Evolutionary conservation across 2,329 filamentous ascomycete species (phyloP).

Genomic region (Colletotrichum godetiae): DNA sequence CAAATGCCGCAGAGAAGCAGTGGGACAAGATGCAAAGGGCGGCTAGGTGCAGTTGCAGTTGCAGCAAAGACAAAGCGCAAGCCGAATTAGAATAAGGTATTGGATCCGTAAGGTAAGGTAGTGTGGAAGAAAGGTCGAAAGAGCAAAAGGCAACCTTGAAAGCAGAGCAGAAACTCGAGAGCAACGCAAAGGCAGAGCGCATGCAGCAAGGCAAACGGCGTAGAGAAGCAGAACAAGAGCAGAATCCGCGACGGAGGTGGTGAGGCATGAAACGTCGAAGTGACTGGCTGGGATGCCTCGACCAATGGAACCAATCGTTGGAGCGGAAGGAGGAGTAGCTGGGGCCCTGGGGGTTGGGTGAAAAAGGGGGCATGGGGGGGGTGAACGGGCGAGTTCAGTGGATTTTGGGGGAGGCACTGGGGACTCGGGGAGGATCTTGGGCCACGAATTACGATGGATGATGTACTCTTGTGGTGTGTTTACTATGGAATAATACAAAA

Average conservation of each 20-base stretch:
- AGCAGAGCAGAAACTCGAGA: not conserved
- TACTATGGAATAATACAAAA: not conserved
- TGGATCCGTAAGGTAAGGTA: not conserved
- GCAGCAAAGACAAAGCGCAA: slow-evolving; percentile 5
- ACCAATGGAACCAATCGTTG: slow-evolving; percentile 41
- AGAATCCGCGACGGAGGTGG: slow-evolving; percentile 44
- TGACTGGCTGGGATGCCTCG: slow-evolving; percentile 37
- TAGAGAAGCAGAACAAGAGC: slow-evolving; percentile 22
- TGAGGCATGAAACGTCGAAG: slow-evolving; percentile 46
- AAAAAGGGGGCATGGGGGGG: slow-evolving; percentile 17
- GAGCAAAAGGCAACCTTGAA: not conserved
- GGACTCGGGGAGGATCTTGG: slow-evolving; percentile 17
- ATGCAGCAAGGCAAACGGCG: not conserved
- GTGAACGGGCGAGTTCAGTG: slow-evolving; percentile 16
- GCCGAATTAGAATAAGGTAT: not conserved
- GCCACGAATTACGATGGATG: slow-evolving; percentile 4
- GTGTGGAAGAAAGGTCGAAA: not conserved
- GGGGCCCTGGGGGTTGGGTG: not conserved
- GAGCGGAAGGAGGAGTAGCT: slow-evolving; percentile 2
- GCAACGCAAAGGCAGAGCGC: not conserved
- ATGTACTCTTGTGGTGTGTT: not conserved
- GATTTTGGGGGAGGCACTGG: not conserved
- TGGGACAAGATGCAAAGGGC: slow-evolving; percentile 25
- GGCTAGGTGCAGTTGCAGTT: not conserved
- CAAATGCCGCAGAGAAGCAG: slow-evolving; percentile 27